Evolutionary conservation across 208 protist genomes (phyloP), one percentile per base, ranked within the genome.

Genomic region (Wallacemonas rigidus): DNA sequence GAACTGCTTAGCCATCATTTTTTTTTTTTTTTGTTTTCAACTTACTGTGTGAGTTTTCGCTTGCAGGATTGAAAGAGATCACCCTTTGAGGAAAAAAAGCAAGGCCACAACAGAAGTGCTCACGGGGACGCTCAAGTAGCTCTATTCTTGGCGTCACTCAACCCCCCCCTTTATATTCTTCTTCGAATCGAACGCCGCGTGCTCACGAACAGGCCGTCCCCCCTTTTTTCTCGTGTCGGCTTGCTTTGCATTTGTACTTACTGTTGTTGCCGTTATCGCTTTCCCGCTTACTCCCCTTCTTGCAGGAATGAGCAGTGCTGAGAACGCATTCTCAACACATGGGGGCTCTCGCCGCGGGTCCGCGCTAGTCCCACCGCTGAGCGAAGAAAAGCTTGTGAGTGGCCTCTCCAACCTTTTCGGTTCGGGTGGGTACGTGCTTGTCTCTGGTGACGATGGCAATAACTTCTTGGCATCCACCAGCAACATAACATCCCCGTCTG

Each of bases 321-420:
- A 68, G 7, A 71, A 53, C 40, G 11, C 12, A 9, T 62, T 55
- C 15, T 60, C 63, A 9, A 70, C 67, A 48, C 70, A 53, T n/a
- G 26, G 2, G 3, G 17, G 47, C 36, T 57, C 55, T 44, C 60
- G 60, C 41, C 5, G 60, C 1, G 60, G 12, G 2, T 65, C 39
- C 67, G 11, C 60, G 26, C 55, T 72, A 12, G 75, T 86, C 2
- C 82, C 79, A 3, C 71, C 64, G 15, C 62, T 88, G 8, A 75
- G 85, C 45, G 80, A 88, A 61, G 82, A 84, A n/a, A 85, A 58
- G 15, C 78, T 88, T n/a, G 71, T 67, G 57, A 45, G 54, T 38
- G 26, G 72, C n/a, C 38, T 65, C 11, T 53, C 60, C 41, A 65
- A 65, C 43, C 60, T 41, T 4, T 67, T 76, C 40, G 73, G 76